Percentiles rank a stretch among this genome's conserved stretches.
Evolutionary conservation across 108 stramenopile genomes (phyloP).

Genomic region (Poteriospumella lacustris): DNA sequence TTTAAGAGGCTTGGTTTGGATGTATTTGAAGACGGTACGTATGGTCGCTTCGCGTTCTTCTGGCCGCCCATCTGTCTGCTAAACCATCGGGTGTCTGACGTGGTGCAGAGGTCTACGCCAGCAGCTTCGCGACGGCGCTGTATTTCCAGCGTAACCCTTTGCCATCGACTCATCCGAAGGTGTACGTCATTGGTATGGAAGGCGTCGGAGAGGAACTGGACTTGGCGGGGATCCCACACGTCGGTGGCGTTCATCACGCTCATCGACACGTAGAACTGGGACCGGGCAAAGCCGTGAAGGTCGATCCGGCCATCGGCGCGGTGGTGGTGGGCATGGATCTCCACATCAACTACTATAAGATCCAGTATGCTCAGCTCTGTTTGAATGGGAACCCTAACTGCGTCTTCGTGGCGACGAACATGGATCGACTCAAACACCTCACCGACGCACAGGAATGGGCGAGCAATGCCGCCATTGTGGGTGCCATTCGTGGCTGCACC

Average conservation of each 20-base stretch:
- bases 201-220: no score
- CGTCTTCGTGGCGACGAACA: slow-evolving; percentile 93
- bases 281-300: slow-evolving; percentile 70
- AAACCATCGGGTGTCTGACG: no score
- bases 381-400: slow-evolving; percentile 87
- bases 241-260: slow-evolving; percentile 80
- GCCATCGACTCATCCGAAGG: slow-evolving; percentile 90
- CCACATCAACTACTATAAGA: slow-evolving; percentile 94
- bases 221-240: slow-evolving; percentile 80
- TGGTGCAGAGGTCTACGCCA: slow-evolving; percentile 89
- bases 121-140: slow-evolving; percentile 85
- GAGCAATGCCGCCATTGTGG: slow-evolving; percentile 92
- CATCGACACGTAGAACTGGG: slow-evolving; percentile 77
- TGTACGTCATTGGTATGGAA: slow-evolving; percentile 88
- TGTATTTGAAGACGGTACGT: no score
- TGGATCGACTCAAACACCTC: slow-evolving; percentile 93
- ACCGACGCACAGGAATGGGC: slow-evolving; percentile 98
- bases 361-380: slow-evolving; percentile 92
- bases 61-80: background rate
- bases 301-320: slow-evolving; percentile 83
- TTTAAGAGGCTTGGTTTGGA: no score
- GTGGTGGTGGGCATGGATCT: slow-evolving; percentile 93
- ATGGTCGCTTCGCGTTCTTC: no score
- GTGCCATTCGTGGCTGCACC: slow-evolving; percentile 91
- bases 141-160: slow-evolving; percentile 93